Evolutionary conservation across 371 early-diverging fungal species (phyloP), one percentile per base, ranked within the genome.

Genomic region (Synchytrium microbalum): DNA sequence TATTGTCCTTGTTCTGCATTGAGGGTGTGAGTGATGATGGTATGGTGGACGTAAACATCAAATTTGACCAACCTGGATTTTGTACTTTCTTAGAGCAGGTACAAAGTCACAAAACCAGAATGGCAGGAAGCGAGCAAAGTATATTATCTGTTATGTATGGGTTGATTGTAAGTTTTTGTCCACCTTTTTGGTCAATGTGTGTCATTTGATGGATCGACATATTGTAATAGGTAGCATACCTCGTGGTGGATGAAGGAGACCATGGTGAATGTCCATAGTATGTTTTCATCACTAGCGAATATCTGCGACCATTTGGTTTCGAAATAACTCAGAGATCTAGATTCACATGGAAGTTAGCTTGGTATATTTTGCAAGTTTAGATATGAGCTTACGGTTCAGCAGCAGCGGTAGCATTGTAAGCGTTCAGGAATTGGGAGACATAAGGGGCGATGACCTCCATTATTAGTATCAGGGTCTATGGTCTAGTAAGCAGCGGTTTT

Each of bases 41-140:
- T 31, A 28, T 55, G 5, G 61, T 3, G 60, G 2, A 24, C 19
- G 32, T 23, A 14, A 16, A 24, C 0, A n/a, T 25, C 59, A 30
- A 10, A 14, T 16, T 57, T 28, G 3, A 32, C 58, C 86, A 55
- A 73, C 79, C 78, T 92, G 94, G 63, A 92, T 82, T 79, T 89
- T 91, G 84, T 89, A 94, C 75, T 89, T 82, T 57, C 84, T 77
- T 67, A 92, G 75, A 8, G 78, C 83, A 70, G 61, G 79, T 69
- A 75, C 81, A 66, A 63, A 76, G 62, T 84, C 84, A 76, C 69
- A 72, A 62, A 77, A 77, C 78, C 62, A 78, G 79, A 64, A 86
- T 59, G 69, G 84, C 72, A 70, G 72, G 77, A 65, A 86, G 67
- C 75, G 70, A 28, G 61, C 64, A 65, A 69, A 69, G 65, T 69